A percentile compares a stretch with the other conserved stretches of the same genome.
phyloP scores from a whole-genome alignment of 352 stramenopile genomes.

The Phytophthora pseudosyringae region DNA sequence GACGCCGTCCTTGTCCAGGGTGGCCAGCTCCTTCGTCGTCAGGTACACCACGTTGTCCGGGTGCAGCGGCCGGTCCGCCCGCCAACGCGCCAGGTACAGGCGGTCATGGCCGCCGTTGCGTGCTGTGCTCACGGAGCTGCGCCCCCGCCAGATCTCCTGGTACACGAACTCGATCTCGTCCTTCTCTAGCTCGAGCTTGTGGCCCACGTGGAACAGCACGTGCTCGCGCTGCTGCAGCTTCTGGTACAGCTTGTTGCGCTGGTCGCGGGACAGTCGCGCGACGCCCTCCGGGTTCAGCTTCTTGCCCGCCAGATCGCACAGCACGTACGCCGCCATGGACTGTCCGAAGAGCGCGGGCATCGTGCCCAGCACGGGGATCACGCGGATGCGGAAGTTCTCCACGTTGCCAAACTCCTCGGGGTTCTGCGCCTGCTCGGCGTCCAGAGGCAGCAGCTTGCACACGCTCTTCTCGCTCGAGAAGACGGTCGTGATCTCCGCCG shows the following conservation, averaged over 20 bases:
- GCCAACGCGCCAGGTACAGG: conserved; percentile 88
- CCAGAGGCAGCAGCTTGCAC: conserved; percentile 94
- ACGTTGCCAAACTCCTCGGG: conserved; percentile 95
- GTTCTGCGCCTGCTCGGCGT: conserved; percentile 89
- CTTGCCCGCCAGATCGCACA: conserved; percentile 94
- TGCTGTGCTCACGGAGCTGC: conserved; percentile 71
- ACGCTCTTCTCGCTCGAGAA: conserved; percentile 98
- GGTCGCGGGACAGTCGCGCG: conserved; percentile 76
- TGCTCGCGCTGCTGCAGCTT: conserved; percentile 83
- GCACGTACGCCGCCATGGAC: conserved; percentile 94
- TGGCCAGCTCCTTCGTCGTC: conserved; percentile 78
- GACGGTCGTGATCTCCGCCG: conserved; percentile 82
- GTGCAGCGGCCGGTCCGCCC: conserved; percentile 60
- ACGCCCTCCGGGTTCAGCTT: conserved; percentile 85
- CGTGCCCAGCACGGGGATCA: conserved; percentile 95
- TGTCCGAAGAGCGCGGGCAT: conserved; percentile 98
- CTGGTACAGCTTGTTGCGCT: conserved; percentile 88
- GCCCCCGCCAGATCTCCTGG: conserved; percentile 85
- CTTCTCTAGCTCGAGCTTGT: conserved; percentile 76
- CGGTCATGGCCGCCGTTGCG: conserved; percentile 80
- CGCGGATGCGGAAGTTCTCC: conserved; percentile 96
- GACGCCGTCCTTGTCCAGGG: conserved; percentile 63
- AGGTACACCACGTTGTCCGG: conserved; percentile 90
- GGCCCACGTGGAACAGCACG: conserved; percentile 56
- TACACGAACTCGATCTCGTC: conserved; percentile 91